A percentile compares a stretch with the other conserved stretches of the same genome.
These are phyloP conservation scores for Fusarium incarnatum DNA, from an alignment of 2,329 filamentous ascomycete genomes.

Conservation along the genomic window DNA sequence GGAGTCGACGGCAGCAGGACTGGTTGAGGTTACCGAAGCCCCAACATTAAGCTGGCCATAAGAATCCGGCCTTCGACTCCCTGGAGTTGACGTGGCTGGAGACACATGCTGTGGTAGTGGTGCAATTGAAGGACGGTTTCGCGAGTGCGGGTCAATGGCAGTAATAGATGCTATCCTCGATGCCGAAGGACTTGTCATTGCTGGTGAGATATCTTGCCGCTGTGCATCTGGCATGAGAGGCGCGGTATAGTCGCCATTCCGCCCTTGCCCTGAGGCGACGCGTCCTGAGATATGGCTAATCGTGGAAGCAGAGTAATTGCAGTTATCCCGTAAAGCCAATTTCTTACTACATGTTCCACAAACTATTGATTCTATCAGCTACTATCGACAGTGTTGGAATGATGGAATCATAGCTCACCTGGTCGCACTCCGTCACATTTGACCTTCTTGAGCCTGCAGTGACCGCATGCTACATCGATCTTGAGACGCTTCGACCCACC, in stretches of 20 bases:
- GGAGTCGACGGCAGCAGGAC: slow-evolving; percentile 55
- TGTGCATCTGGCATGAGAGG: neutral
- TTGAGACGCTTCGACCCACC: slow-evolving; percentile 55
- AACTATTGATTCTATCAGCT: slow-evolving; percentile 35
- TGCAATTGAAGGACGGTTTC: neutral
- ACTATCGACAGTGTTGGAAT: neutral
- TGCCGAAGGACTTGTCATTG: neutral
- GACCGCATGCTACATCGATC: slow-evolving; percentile 58
- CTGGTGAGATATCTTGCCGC: neutral
- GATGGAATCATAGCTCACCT: slow-evolving; percentile 39
- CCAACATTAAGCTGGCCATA: slow-evolving; percentile 18
- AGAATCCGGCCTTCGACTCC: slow-evolving; percentile 14
- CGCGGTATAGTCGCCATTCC: neutral
- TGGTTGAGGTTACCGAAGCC: slow-evolving; percentile 30
- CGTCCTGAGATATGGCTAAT: slow-evolving; percentile 5
- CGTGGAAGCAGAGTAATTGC: slow-evolving; percentile 43
- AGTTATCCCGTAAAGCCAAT: slow-evolving; percentile 45
- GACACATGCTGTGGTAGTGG: slow-evolving; percentile 21
- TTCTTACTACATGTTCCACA: slow-evolving; percentile 51
- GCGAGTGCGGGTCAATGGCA: neutral
- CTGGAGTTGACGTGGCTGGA: slow-evolving; percentile 20
- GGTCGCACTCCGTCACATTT: slow-evolving; percentile 57
- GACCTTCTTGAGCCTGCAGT: slow-evolving; percentile 56
- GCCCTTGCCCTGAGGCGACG: neutral
- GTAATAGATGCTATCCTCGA: neutral